Evolutionary conservation across 2,329 filamentous ascomycete species (phyloP).

Genomic region (Chaetomiaceae sp.): DNA sequence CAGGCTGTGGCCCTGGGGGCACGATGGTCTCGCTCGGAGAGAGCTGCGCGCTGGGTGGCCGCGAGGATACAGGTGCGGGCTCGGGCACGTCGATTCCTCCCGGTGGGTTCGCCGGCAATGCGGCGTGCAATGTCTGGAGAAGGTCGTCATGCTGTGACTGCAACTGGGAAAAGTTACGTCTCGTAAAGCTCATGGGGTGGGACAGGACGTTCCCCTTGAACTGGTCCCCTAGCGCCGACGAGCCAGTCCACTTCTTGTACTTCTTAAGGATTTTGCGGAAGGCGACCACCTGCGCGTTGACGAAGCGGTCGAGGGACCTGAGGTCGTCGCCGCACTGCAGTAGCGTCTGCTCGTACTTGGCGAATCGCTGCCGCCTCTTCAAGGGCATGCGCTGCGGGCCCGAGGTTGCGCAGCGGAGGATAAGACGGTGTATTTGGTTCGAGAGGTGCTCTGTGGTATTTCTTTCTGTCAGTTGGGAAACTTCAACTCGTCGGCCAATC

Average conservation of each 20-base stretch:
- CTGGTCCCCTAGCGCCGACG: conserved; percentile 56
- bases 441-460: conserved; percentile 44
- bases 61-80: conserved; percentile 8
- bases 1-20: conserved; percentile 22
- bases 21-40: conserved; percentile 21
- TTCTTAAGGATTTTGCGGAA: conserved; percentile 85
- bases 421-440: conserved; percentile 44
- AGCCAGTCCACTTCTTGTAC: conserved; percentile 82
- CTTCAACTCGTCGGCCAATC: not conserved
- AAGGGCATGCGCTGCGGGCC: conserved; percentile 34
- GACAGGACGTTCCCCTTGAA: conserved; percentile 64
- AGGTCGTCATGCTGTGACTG: conserved; percentile 49
- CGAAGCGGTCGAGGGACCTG: conserved; percentile 65
- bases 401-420: conserved; percentile 40
- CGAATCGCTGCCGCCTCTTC: conserved; percentile 49
- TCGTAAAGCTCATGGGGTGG: conserved; percentile 67
- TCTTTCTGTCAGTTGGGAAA: conserved; percentile 16
- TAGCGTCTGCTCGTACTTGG: conserved; percentile 50
- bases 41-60: conserved; percentile 10
- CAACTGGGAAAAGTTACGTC: conserved; percentile 57
- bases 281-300: conserved; percentile 67
- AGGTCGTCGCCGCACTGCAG: conserved; percentile 66
- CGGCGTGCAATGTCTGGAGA: conserved; percentile 42
- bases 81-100: conserved; percentile 16
- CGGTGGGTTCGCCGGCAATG: conserved; percentile 34